Evolutionary conservation across 305 asterid genomes (phyloP), one percentile per base, ranked within the genome.

Genomic region (Fraxinus floribunda): DNA sequence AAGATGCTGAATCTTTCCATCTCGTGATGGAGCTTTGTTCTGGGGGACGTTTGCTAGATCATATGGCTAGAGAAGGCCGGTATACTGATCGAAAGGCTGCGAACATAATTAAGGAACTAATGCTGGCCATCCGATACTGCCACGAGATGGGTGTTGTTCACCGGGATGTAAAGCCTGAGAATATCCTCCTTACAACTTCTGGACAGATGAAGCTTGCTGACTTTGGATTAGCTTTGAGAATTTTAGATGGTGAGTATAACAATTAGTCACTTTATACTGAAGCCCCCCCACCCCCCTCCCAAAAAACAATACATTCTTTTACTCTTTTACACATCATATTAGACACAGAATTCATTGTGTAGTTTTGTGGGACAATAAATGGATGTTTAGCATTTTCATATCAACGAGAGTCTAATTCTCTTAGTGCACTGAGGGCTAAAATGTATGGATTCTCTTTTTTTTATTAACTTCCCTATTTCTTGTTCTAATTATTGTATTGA

Each of bases 131-230:
- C 70, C 85, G 94, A 81, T 94, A 93, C 83, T 94, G 98, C 86
- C 98, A 94, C 82, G 98, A 94, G 90, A 93, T 94, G 97, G 97
- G 98, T 75, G 98, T 93, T 60, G 97, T 91, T 77, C 98, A 93
- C 80, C 80, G 98, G 81, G 98, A 94, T 77, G 86, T 94, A 85
- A 94, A 94, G 91, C 98, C 97, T 44, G 97, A 94, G 86, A 94
- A 94, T 85, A 92, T 94, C 70, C 96, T 94, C 55, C 95, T 93
- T 46, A 85, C 92, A 18, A 29, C 90, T 70, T 84, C 95, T 78
- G 98, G 95, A 46, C 92, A 90, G 83, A 86, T 94, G 87, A 94
- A 94, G 87, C 97, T 94, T 80, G 97, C 97, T 0, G 97, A 93
- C 78, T 93, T 93, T 77, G 97, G 95, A 75, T 86, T 93, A 77